These are phyloP conservation scores for Prunus mongolica DNA, from an alignment of 306 rosid species.

Conservation along the genomic window DNA sequence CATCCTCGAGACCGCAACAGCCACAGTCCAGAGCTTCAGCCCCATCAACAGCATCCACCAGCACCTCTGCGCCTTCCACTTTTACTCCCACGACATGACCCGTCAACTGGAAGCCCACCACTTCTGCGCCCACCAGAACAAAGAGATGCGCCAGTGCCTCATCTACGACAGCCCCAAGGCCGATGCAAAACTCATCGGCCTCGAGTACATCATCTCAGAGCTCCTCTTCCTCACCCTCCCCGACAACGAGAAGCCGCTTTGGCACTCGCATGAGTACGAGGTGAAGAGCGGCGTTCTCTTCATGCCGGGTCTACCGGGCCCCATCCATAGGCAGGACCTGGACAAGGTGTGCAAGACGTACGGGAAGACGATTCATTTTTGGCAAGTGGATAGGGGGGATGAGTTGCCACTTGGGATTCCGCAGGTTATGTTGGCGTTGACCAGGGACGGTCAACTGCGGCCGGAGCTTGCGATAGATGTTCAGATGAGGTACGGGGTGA, in stretches of 20 bases:
- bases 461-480: slow-evolving; percentile 31
- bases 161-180: slow-evolving; percentile 46
- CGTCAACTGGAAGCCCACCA: slow-evolving; percentile 92
- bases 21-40: slow-evolving; percentile 56
- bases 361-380: slow-evolving; percentile 73
- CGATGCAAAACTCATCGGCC: slow-evolving; percentile 49
- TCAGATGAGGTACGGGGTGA: slow-evolving; percentile 40
- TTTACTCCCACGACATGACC: slow-evolving; percentile 71
- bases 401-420: slow-evolving; percentile 67
- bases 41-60: slow-evolving; percentile 81
- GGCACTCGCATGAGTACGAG: slow-evolving; percentile 89
- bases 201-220: slow-evolving; percentile 62
- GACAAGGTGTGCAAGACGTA: slow-evolving; percentile 70
- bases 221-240: slow-evolving; percentile 57
- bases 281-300: slow-evolving; percentile 66
- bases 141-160: slow-evolving; percentile 81
- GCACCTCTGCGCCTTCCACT: slow-evolving; percentile 89
- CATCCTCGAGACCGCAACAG: slow-evolving; percentile 52
- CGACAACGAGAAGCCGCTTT: slow-evolving; percentile 61
- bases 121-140: slow-evolving; percentile 67
- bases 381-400: slow-evolving; percentile 73
- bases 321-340: slow-evolving; percentile 47
- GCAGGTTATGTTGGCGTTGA: slow-evolving; percentile 72
- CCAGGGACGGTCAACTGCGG: slow-evolving; percentile 63
- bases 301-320: slow-evolving; percentile 50